Evolutionary conservation across 192 early-diverging fungal genomes (phyloP), one percentile per base, ranked within the genome.

Genomic region (Backusella sp.): DNA sequence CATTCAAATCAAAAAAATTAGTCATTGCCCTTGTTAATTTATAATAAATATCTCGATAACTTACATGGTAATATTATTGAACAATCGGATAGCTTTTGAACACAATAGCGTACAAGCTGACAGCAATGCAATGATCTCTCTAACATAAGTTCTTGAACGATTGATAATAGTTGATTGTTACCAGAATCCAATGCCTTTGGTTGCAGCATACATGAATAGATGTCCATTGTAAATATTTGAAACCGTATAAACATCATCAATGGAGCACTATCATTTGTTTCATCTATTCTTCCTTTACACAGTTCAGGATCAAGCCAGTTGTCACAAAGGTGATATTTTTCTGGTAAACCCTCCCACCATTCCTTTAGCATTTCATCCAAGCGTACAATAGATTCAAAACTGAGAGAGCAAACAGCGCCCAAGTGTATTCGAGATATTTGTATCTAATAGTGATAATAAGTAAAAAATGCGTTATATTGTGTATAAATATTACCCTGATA

Each of bases 141-240:
- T 62, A 62, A 4, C 21, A 28, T 62, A 9, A 62, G 56, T 28
- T 62, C 56, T 28, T 62, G 56, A 28, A 62, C 56, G 9, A 62
- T 28, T 7, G 56, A 62, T 28, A 62, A 4, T 4, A 62, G 21
- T 8, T 62, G 56, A 28, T 28, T 62, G 4, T 62, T 62, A 12
- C 3, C 12, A 12, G 56, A 26, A 28, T 62, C 11, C 23, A 62
- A 62, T 11, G 56, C 56, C 12, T 62, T 62, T 11, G 56, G 56
- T 12, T 62, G 23, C 28, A 62, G 9, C 26, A 62, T 28, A 3
- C 56, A 62, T 26, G 56, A 62, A 62, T 62, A 62, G 21, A 62
- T 62, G 56, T 62, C 56, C 56, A 62, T 62, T n/a, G n/a, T 62
- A 28, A 28, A 62, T 62, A 62, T 62, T 62, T 28, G 26, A n/a